Conservation (phyloP, 108 stramenopile genomes). For the Halocafeteria seosinensis region DNA sequence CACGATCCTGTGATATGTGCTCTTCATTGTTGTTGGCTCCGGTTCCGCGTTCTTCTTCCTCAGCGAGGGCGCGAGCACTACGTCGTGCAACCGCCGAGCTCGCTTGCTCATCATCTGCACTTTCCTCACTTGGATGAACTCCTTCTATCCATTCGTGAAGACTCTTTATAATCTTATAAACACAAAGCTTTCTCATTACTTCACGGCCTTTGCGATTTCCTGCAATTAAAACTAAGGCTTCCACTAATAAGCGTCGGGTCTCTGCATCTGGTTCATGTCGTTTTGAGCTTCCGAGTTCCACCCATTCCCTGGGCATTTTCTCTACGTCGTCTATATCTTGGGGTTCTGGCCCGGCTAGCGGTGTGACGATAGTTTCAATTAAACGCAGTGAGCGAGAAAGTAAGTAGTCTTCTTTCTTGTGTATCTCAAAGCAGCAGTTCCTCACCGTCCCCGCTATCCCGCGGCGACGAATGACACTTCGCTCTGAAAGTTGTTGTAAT, state of each 20-base stretch:
- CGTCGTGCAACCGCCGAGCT: neutral
- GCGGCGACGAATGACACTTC: neutral
- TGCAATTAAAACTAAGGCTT: neutral
- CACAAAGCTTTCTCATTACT: neutral
- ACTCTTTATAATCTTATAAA: neutral
- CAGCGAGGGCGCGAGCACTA: neutral
- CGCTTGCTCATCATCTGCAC: neutral
- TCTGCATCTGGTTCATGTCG: neutral
- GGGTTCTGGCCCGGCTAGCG: neutral
- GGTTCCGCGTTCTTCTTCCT: neutral
- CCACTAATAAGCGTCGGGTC: neutral
- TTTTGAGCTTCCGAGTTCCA: neutral
- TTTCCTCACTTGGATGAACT: neutral
- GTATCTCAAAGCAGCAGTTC: neutral
- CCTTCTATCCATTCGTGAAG: constrained; percentile 3
- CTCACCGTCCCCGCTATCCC: neutral
- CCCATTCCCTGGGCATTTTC: neutral
- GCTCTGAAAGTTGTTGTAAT: neutral
- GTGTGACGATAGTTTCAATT: neutral
- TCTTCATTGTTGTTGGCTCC: neutral
- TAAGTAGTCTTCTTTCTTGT: neutral
- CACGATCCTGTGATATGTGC: neutral
- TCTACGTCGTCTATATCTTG: neutral
- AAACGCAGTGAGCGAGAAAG: neutral
- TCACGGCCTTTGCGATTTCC: neutral